Evolutionary conservation across 805 yeast genomes (phyloP), one percentile per base, ranked within the genome.

Genomic region (Pichia heedii): DNA sequence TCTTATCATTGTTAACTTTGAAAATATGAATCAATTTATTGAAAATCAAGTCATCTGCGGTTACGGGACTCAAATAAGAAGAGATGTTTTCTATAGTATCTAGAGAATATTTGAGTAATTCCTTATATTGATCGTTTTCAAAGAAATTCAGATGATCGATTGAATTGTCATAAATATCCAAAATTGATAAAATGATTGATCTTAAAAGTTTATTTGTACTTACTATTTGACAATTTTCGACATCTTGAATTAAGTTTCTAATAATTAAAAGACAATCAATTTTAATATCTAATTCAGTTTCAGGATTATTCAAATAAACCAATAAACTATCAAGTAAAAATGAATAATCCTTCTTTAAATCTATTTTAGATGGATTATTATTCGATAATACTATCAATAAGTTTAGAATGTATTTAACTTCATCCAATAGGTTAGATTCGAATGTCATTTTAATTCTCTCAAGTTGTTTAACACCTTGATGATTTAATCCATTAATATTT

Each of bases 1-100:
- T 72, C 49, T 95, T 74, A 58, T 93, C 97, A 33, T 71, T 70
- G 5, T 78, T 68, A 22, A 61, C 54, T 29, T 62, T 60, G 42
- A 87, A 68, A 22, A 79, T 67, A 6, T 65, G 57, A 21, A 79
- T 66, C 41, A 87, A 66, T 2, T 72, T 67, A 42, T 71, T 58
- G 61, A 88, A 79, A 49, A 88, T 60, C 15, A 76, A 76, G 56
- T 88, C 93, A 51, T 81, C 79, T 40, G 77, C 71, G 21, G 77
- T 70, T 22, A 81, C 83, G 26, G 93, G 89, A 4, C 88, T 77
- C 51, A 84, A 71, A 60, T 85, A 86, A 36, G 96, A 82, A 3
- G 90, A 77, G 27, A 88, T 74, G 3, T 89, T 80, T 58, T 93
- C 97, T 48, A 85, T 73, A 27, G 88, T 73, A 60, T 93, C 98